These are phyloP conservation scores for Geotrichum reessii DNA, from an alignment of 1,139 yeast species.

Conservation along the genomic window DNA sequence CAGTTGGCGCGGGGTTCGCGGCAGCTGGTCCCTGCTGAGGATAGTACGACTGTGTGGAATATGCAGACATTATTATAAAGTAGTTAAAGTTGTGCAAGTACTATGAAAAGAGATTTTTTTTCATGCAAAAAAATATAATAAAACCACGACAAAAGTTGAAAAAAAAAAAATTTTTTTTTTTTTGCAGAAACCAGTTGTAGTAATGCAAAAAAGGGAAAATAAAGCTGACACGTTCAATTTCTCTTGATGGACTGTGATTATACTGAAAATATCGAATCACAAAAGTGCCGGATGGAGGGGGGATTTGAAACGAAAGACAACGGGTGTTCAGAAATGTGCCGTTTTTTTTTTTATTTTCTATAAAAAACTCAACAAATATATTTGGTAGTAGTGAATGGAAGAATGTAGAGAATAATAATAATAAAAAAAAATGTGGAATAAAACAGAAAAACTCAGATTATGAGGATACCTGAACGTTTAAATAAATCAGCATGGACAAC, in stretches of 20 bases:
- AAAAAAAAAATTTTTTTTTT: no score
- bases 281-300: not conserved
- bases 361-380: no score
- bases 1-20: conserved; percentile 10
- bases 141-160: not conserved
- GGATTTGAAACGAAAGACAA: not conserved
- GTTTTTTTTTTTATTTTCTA: no score
- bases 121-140: not conserved
- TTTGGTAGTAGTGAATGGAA: no score
- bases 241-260: not conserved
- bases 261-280: not conserved
- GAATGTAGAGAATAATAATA: no score
- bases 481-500: not conserved
- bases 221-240: not conserved
- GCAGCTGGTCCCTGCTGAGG: conserved; percentile 15
- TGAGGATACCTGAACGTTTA: not conserved
- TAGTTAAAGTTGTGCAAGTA: not conserved
- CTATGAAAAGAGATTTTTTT: not conserved
- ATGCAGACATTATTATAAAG: conserved; percentile 17
- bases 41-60: conserved; percentile 18
- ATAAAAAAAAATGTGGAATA: no score
- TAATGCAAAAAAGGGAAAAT: not conserved
- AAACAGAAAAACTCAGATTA: not conserved
- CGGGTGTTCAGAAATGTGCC: not conserved
- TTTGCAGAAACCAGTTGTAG: not conserved